phyloP scores from a whole-genome alignment of 495 filamentous ascomycete species.

The Staphylotrichum longicolle region DNA sequence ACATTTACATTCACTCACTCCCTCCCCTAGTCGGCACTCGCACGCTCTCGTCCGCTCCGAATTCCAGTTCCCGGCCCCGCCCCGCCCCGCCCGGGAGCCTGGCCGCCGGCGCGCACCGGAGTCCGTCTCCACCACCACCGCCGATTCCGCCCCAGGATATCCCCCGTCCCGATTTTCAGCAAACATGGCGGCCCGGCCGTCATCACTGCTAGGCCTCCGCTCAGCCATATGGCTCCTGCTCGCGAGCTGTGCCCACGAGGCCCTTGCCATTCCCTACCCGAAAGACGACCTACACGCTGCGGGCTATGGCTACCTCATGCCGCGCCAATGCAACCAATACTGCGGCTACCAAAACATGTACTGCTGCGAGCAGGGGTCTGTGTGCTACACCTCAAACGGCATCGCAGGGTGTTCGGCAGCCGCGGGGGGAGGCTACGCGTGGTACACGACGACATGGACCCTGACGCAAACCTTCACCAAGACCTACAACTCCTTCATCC shows the following conservation, averaged over 20 bases:
- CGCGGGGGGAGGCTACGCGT: constrained; percentile 45
- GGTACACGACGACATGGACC: constrained; percentile 76
- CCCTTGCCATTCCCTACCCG: constrained; percentile 43
- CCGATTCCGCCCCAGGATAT: constrained; percentile 1
- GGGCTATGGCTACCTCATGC: constrained; percentile 44
- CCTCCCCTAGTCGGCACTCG: background rate
- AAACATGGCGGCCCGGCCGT: constrained; percentile 4
- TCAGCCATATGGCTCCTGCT: constrained; percentile 32
- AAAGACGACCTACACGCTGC: constrained; percentile 35
- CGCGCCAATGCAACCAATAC: constrained; percentile 55
- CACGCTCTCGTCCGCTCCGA: background rate
- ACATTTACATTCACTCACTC: background rate
- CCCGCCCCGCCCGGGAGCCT: constrained; percentile 1
- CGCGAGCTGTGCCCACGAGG: constrained; percentile 29
- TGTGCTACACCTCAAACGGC: constrained; percentile 62
- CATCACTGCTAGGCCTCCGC: constrained; percentile 19
- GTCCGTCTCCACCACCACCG: constrained; percentile 10
- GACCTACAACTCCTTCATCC: constrained; percentile 54
- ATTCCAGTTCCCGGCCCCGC: background rate
- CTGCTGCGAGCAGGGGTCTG: constrained; percentile 61
- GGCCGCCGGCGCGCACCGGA: constrained; percentile 9
- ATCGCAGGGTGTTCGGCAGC: constrained; percentile 38
- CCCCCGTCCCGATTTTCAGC: background rate
- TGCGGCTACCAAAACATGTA: constrained; percentile 67
- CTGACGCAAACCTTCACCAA: constrained; percentile 63